These are phyloP conservation scores for Cylindrotheca fusiformis DNA, from an alignment of 108 stramenopile species.

Conservation along the genomic window DNA sequence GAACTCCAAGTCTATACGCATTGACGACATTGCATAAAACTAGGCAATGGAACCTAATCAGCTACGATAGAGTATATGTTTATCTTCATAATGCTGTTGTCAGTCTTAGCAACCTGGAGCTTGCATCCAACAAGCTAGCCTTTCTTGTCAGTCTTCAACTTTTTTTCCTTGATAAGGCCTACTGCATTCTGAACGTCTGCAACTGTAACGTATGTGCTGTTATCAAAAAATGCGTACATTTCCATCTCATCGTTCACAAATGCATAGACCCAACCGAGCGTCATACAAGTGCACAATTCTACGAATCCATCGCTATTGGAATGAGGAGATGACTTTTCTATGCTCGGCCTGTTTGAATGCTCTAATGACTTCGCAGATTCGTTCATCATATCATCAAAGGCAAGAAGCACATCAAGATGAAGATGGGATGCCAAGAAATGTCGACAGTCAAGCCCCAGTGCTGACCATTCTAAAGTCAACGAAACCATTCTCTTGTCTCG, in stretches of 20 bases:
- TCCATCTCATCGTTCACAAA: conserved; percentile 43
- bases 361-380: conserved; percentile 32
- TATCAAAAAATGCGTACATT: conserved; percentile 66
- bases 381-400: conserved; percentile 75
- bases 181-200: conserved; percentile 67
- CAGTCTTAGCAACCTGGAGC: background rate
- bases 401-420: conserved; percentile 58
- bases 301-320: conserved; percentile 5
- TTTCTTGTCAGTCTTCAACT: conserved; percentile 1
- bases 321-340: conserved; percentile 1
- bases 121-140: background rate
- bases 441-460: conserved; percentile 57
- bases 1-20: background rate
- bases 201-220: conserved; percentile 57
- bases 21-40: too few species aligned
- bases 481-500: conserved; percentile 16
- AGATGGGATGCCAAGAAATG: conserved; percentile 61
- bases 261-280: conserved; percentile 70
- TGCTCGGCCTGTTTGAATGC: conserved; percentile 1
- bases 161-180: too few species aligned
- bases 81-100: conserved; percentile 1
- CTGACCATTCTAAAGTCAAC: conserved; percentile 34
- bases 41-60: too few species aligned
- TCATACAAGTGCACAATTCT: conserved; percentile 65
- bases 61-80: too few species aligned